Conservation (phyloP, 2,329 filamentous ascomycete genomes). For the Cytospora leucostoma region DNA sequence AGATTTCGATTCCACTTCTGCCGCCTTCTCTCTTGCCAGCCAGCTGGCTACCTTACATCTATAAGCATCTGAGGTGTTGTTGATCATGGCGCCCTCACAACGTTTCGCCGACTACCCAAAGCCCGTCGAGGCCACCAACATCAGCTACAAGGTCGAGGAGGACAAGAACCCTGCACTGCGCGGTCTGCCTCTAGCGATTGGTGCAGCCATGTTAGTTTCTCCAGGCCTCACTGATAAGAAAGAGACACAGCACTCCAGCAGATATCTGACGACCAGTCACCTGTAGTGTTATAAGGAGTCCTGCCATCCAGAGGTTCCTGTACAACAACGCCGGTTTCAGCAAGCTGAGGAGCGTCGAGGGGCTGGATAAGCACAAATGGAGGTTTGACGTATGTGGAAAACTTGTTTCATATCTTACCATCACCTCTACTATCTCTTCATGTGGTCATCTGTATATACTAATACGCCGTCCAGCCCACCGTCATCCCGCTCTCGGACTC, state of each 20-base stretch:
- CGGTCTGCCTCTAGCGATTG: slow-evolving; percentile 63
- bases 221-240: not conserved
- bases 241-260: no score
- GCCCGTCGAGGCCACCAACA: slow-evolving; percentile 41
- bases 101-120: slow-evolving; percentile 48
- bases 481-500: slow-evolving; percentile 53
- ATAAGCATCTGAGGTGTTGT: not conserved
- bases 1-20: no score
- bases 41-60: not conserved
- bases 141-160: slow-evolving; percentile 37
- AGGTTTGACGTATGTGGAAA: slow-evolving; percentile 49
- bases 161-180: slow-evolving; percentile 71
- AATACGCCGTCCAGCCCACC: slow-evolving; percentile 46
- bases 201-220: slow-evolving; percentile 37
- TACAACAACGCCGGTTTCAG: slow-evolving; percentile 69
- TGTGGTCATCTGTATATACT: slow-evolving; percentile 9
- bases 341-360: slow-evolving; percentile 47
- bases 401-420: not conserved
- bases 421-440: not conserved
- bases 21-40: no score
- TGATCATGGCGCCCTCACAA: slow-evolving; percentile 16
- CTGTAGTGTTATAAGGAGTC: slow-evolving; percentile 59
- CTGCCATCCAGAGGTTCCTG: slow-evolving; percentile 62
- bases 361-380: slow-evolving; percentile 46
- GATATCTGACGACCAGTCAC: slow-evolving; percentile 3